phyloP scores from a whole-genome alignment of 345 rosid genomes.

The Acer negundo region DNA sequence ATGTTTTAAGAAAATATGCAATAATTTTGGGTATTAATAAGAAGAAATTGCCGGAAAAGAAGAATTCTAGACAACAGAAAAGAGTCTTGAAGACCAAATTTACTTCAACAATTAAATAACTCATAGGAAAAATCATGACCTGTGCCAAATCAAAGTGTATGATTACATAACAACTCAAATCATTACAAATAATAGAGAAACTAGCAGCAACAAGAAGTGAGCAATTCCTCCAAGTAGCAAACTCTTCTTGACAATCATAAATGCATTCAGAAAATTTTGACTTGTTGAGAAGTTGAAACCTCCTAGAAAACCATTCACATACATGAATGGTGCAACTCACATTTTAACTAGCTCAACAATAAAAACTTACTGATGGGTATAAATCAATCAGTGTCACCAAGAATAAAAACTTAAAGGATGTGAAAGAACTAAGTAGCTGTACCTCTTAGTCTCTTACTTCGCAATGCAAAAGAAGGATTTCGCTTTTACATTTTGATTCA shows the following conservation, averaged over 20 bases:
- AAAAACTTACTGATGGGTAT: background rate
- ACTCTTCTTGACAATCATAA: background rate
- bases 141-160: background rate
- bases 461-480: too few species aligned
- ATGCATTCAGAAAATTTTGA: background rate
- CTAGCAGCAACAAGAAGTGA: too few species aligned
- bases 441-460: too few species aligned
- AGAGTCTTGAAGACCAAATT: background rate
- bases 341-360: background rate
- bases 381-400: background rate
- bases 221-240: too few species aligned
- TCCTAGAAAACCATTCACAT: background rate
- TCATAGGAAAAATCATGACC: background rate
- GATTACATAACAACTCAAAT: background rate
- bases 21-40: background rate
- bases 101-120: conserved; percentile 1
- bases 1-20: background rate
- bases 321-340: background rate
- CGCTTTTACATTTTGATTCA: too few species aligned
- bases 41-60: background rate
- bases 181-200: background rate
- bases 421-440: background rate
- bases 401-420: background rate
- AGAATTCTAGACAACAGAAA: background rate
- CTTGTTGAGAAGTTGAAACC: background rate